Percentiles rank a stretch among this genome's conserved stretches.
Conservation (phyloP, 1,139 yeast species). For the Nakaseomyces glabratus region DNA sequence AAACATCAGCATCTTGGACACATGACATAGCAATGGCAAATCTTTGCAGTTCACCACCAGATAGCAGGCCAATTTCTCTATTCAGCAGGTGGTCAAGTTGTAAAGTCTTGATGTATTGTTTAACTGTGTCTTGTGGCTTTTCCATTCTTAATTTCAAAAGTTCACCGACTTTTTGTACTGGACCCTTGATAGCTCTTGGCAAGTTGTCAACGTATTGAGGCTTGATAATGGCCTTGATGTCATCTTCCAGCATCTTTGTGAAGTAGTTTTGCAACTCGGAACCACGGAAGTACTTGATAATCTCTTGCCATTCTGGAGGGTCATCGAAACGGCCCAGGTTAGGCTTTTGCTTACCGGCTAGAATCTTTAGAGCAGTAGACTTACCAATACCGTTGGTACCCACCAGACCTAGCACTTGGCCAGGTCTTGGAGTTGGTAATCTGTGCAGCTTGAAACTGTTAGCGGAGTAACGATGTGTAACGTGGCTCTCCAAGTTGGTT, state of each 20-base stretch:
- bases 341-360: conserved; percentile 98
- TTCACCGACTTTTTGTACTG: conserved; percentile 78
- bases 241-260: conserved; percentile 86
- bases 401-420: conserved; percentile 93
- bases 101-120: conserved; percentile 55
- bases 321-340: conserved; percentile 87
- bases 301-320: conserved; percentile 97
- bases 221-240: conserved; percentile 88
- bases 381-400: conserved; percentile 99
- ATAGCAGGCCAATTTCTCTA: conserved; percentile 80
- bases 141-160: conserved; percentile 68
- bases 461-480: conserved; percentile 95
- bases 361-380: conserved; percentile 92
- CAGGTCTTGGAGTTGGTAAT: conserved; percentile 97
- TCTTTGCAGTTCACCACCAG: conserved; percentile 98
- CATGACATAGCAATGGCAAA: conserved; percentile 97
- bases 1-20: conserved; percentile 88
- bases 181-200: conserved; percentile 91
- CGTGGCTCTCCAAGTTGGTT: conserved; percentile 83
- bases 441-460: conserved; percentile 95
- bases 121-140: conserved; percentile 49
- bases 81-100: conserved; percentile 66
- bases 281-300: conserved; percentile 85
- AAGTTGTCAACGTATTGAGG: conserved; percentile 97
- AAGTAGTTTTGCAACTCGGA: conserved; percentile 94